Base-by-base conservation (phyloP, 139 green algal genomes). In the Protoeuglena noctilucae region DNA sequence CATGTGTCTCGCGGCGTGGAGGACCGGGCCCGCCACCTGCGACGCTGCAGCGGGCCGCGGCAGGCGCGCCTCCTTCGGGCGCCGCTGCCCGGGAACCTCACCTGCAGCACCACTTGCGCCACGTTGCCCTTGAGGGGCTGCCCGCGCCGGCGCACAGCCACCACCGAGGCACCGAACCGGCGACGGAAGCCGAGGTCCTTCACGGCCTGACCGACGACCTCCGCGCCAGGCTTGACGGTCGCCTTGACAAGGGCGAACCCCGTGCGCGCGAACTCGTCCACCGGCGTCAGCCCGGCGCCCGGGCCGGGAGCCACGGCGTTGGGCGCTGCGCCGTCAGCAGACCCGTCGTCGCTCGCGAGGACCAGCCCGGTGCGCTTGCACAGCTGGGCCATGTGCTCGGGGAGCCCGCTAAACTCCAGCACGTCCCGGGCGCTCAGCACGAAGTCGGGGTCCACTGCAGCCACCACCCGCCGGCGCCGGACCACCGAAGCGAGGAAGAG, bases 401-500 rank as follows among this genome's bases (percentile, higher is more conserved):
- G 34, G 34, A 43, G 34, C 34, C 34, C 58, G 34, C 49, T 58
- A 39, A 64, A 64, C 23, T 58, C 31, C 31, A 64, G 34, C 2
- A 64, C 23, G 49, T 64, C 58, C 14, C 39, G 34, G 9, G 26
- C 58, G 27, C 46, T 30, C 23, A 64, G 22, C 12, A 53, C 9
- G 34, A 64, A 64, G 24, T 64, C 49, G 2, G 58, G 49, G 9
- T 18, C 40, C 30, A 64, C 49, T 21, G 58, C 58, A 23, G 46
- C 49, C 23, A 54, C n/a, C 34, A 64, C 4, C 49, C 46, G 46
- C 49, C 58, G 49, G 2, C 58, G 49, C 23, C 58, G 49, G n/a
- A 48, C 31, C 49, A 58, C 58, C 49, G 30, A 58, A 22, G 56
- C 58, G 3, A 64, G 41, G 66, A 73, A 85, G 56, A 79, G 68